A percentile compares a stretch with the other conserved stretches of the same genome.
Conservation (phyloP, 768 basidiomycete species). For the Pulveroboletus ravenelii region DNA sequence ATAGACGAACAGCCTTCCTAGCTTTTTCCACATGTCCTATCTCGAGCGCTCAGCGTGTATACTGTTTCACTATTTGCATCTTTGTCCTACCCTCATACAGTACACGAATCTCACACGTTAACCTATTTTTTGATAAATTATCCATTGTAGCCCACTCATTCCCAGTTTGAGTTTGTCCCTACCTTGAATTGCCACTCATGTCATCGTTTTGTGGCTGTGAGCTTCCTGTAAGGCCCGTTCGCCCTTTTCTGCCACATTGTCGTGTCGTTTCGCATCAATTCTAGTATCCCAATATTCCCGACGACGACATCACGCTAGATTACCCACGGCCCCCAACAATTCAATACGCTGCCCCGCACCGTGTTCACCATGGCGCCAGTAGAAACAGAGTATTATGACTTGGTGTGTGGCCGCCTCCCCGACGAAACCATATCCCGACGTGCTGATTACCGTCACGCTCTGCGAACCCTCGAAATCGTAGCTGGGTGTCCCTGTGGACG, state of each 20-base stretch:
- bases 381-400: slow-evolving; percentile 85
- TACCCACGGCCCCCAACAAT: neutral
- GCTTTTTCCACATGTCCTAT: slow-evolving; percentile 4
- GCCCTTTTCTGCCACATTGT: neutral
- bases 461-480: slow-evolving; percentile 24
- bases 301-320: slow-evolving; percentile 8
- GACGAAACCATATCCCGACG: neutral
- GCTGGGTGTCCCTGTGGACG: slow-evolving; percentile 71
- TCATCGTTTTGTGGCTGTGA: slow-evolving; percentile 30
- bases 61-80: slow-evolving; percentile 19
- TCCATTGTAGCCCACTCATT: slow-evolving; percentile 27
- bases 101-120: slow-evolving; percentile 18
- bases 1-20: slow-evolving; percentile 21
- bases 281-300: neutral
- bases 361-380: slow-evolving; percentile 65
- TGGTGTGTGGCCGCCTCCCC: slow-evolving; percentile 43
- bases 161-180: slow-evolving; percentile 3
- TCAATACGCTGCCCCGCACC: neutral
- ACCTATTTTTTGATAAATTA: slow-evolving; percentile 27
- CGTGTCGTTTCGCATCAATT: neutral
- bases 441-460: slow-evolving; percentile 1
- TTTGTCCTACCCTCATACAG: slow-evolving; percentile 18
- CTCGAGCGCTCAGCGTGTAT: slow-evolving; percentile 1
- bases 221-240: neutral
- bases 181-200: slow-evolving; percentile 10